Evolutionary conservation across 2,329 filamentous ascomycete species (phyloP), one percentile per base, ranked within the genome.

Genomic region (Diplodia intermedia): DNA sequence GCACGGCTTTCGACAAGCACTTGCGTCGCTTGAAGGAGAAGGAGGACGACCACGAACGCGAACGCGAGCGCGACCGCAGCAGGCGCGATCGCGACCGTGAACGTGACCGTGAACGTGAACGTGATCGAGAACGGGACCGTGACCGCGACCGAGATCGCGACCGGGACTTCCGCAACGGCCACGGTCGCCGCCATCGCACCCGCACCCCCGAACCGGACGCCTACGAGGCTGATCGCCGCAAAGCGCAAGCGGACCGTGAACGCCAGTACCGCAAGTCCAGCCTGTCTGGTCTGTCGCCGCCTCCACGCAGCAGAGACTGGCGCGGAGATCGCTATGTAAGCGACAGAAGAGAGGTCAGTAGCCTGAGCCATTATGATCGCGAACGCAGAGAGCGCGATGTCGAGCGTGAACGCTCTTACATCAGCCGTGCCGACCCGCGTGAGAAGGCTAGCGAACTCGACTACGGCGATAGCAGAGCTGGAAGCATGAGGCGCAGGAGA

Each of bases 191-290:
- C 71, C 78, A 79, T 71, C 82, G 82, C 72, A 96, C 92, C 76
- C 92, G 93, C 74, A 94, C 91, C 73, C 94, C 93, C n/a, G 95
- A 98, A 79, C 88, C 88, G 69, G 94, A 99, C 81, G 88, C 92
- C 23, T 99, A 99, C 79, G 95, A 98, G 80, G 95, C 94, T 69
- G 95, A 99, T 77, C 89, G 95, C 72, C 91, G 93, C 75, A 95
- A 94, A 79, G 94, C 94, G 53, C 94, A 95, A 76, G 93, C 94
- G 68, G 94, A 97, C 77, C 90, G 96, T 57, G 96, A 98, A 81
- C 91, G 94, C 72, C 94, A 96, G 74, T 96, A 97, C 81, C 90
- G 92, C 78, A 96, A 95, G 81, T 85, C 88, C 54, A 89, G 89
- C 81, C 88, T 88, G 81, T 91, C 90, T 71, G 82, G 86, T 73